These are phyloP conservation scores for Leccinum holopus DNA, from an alignment of 1,284 basidiomycete genomes.

Conservation along the genomic window DNA sequence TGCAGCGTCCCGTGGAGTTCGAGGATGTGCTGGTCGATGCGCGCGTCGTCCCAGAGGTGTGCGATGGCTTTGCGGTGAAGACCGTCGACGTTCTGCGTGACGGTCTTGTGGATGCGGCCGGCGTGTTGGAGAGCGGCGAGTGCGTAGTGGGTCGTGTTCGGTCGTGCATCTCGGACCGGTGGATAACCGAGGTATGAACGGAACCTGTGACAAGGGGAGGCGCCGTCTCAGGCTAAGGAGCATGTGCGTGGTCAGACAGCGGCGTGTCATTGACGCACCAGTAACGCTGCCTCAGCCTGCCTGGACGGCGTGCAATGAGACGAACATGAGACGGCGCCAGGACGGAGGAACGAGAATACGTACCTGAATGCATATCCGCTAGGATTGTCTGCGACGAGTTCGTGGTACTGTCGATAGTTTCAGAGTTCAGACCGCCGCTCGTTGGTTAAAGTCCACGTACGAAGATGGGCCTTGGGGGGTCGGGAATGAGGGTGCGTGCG, in stretches of 20 bases:
- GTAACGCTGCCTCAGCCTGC: constrained; percentile 53
- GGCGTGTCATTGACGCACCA: constrained; percentile 46
- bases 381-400: constrained; percentile 69
- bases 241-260: neutral
- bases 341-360: constrained; percentile 15
- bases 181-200: constrained; percentile 44
- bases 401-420: constrained; percentile 61
- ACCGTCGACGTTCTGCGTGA: constrained; percentile 94
- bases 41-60: constrained; percentile 38
- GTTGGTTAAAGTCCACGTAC: constrained; percentile 13
- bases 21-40: constrained; percentile 54
- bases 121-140: constrained; percentile 79
- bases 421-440: neutral
- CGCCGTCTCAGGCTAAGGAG: neutral
- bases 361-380: constrained; percentile 70
- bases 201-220: constrained; percentile 50
- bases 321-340: constrained; percentile 8
- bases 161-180: constrained; percentile 32
- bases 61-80: constrained; percentile 76
- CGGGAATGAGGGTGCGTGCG: neutral
- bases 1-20: constrained; percentile 90
- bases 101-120: constrained; percentile 59
- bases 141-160: constrained; percentile 86
- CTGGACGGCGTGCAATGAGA: constrained; percentile 36
- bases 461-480: constrained; percentile 55